Conservation (phyloP, 352 stramenopile species). For the Phytophthora palmivora region DNA sequence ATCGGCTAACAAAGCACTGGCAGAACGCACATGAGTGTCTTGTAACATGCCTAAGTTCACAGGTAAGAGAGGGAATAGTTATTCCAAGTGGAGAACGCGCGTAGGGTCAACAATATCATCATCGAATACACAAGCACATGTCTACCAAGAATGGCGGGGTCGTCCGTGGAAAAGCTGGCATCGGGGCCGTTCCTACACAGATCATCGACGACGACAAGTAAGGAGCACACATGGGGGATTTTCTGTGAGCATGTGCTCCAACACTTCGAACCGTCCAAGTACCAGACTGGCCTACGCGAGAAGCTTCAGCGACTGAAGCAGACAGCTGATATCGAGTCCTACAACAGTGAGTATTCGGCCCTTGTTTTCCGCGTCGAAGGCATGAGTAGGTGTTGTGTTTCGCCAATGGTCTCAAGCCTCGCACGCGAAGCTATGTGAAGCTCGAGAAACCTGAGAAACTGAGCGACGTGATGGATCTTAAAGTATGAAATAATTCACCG, state of each 20-base stretch:
- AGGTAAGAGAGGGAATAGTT: slow-evolving; percentile 16
- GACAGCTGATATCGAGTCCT: background rate
- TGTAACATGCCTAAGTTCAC: slow-evolving; percentile 3
- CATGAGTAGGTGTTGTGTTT: background rate
- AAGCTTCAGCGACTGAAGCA: slow-evolving; percentile 1
- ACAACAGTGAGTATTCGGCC: background rate
- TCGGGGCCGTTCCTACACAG: slow-evolving; percentile 13
- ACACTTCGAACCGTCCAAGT: slow-evolving; percentile 14
- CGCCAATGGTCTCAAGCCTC: background rate
- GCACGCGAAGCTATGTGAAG: too few relatives aligned
- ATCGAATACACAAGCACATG: background rate
- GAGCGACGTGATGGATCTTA: too few relatives aligned
- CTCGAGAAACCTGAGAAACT: too few relatives aligned
- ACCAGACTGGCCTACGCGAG: slow-evolving; percentile 1
- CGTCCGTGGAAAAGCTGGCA: slow-evolving; percentile 3
- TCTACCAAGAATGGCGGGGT: background rate
- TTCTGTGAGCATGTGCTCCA: too few relatives aligned
- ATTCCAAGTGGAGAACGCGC: slow-evolving; percentile 18
- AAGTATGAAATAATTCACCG: too few relatives aligned
- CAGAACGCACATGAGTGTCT: background rate
- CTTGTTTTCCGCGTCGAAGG: too few relatives aligned
- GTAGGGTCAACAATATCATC: background rate
- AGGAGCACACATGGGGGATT: slow-evolving; percentile 14
- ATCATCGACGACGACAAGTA: slow-evolving; percentile 1
- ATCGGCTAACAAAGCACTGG: slow-evolving; percentile 19